Conservation (phyloP, 768 basidiomycete genomes). For the Mycena kentingensis region DNA sequence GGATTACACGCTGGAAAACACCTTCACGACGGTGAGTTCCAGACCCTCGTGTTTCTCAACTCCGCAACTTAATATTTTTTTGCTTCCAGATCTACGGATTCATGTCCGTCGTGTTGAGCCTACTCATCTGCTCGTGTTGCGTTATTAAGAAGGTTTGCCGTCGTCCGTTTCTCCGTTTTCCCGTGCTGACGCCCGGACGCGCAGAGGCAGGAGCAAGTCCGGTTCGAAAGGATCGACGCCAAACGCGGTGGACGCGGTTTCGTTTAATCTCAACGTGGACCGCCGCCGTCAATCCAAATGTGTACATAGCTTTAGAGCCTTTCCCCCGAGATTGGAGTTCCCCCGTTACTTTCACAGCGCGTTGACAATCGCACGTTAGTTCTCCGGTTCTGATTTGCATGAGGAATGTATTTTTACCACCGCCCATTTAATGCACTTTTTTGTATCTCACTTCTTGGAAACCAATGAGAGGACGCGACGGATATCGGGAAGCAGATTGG, state of each 20-base stretch:
- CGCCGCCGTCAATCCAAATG: neutral
- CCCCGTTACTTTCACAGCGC: too few species aligned
- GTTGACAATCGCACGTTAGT: too few species aligned
- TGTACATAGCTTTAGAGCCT: neutral
- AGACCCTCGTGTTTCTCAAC: neutral
- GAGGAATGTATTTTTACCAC: too few species aligned
- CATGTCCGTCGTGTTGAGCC: conserved; percentile 73
- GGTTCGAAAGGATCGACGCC: conserved; percentile 87
- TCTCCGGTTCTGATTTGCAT: too few species aligned
- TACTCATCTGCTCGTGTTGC: conserved; percentile 82
- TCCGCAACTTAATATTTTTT: conserved; percentile 3
- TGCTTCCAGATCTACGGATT: conserved; percentile 71
- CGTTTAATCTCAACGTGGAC: too few species aligned
- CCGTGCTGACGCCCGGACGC: conserved; percentile 3
- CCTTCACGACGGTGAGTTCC: conserved; percentile 70
- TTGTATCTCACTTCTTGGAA: too few species aligned
- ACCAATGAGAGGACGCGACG: too few species aligned
- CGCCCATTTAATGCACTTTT: too few species aligned
- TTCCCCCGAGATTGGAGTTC: too few species aligned
- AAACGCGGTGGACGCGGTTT: conserved; percentile 88
- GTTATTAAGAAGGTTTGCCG: conserved; percentile 73
- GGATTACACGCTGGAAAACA: conserved; percentile 73
- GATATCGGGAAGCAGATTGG: too few species aligned
- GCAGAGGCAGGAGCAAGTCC: conserved; percentile 77
- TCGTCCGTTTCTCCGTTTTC: neutral